These are phyloP conservation scores for Massospora cicadina DNA, from an alignment of 371 early-diverging fungal genomes.

Conservation along the genomic window DNA sequence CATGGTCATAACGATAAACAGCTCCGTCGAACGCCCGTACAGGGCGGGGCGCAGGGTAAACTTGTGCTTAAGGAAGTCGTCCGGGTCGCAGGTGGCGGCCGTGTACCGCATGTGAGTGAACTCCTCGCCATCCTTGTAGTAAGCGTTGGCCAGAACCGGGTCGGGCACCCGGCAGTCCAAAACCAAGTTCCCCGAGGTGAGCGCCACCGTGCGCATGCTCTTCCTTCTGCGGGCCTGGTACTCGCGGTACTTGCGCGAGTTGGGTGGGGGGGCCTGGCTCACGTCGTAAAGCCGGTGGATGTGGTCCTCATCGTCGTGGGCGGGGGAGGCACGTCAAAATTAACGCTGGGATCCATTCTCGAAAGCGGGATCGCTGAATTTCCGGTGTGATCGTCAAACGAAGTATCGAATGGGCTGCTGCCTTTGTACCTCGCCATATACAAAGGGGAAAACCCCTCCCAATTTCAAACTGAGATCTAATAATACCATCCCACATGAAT, in stretches of 20 bases:
- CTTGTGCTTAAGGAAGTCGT: conserved; percentile 24
- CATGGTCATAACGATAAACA: conserved; percentile 53
- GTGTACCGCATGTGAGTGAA: conserved; percentile 52
- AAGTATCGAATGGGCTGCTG: conserved; percentile 2
- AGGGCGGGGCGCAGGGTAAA: conserved; percentile 28
- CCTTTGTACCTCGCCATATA: not conserved
- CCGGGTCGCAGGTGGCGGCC: conserved; percentile 41
- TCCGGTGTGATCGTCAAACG: not conserved
- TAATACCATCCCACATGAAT: no score
- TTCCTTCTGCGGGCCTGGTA: conserved; percentile 32
- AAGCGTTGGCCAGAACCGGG: conserved; percentile 20
- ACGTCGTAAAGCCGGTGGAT: conserved; percentile 20
- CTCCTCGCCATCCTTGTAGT: conserved; percentile 27
- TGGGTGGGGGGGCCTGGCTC: conserved; percentile 21
- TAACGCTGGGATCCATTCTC: not conserved
- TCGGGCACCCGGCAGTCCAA: conserved; percentile 31
- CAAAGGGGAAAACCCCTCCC: not conserved
- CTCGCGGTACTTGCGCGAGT: conserved; percentile 23
- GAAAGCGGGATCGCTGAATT: not conserved
- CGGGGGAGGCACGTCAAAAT: conserved; percentile 1
- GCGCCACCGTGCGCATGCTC: conserved; percentile 21
- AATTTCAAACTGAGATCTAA: no score
- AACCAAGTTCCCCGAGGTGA: conserved; percentile 29
- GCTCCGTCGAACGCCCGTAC: conserved; percentile 28
- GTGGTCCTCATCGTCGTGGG: not conserved